Evolutionary conservation across 1,284 basidiomycete species (phyloP).

Genomic region (Pseudomicrostroma phylloplanum): DNA sequence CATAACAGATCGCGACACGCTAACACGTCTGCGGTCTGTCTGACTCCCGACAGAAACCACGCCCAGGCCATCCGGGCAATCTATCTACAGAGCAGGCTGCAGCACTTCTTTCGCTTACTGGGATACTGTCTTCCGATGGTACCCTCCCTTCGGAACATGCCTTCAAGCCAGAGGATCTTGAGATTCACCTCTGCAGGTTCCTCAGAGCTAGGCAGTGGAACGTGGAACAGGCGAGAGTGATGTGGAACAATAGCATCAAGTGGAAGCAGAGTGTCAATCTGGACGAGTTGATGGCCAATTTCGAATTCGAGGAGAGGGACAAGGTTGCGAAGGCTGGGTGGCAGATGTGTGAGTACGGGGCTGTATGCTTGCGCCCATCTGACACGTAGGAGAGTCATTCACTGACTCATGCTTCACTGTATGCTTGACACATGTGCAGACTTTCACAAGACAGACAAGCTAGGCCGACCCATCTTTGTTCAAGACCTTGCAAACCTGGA

Average conservation of each 20-base stretch:
- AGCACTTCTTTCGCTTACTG: constrained; percentile 17
- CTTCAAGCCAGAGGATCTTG: constrained; percentile 2
- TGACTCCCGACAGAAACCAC: constrained; percentile 11
- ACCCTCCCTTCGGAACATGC: not conserved
- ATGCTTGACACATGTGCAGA: constrained; percentile 11
- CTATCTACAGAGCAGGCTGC: constrained; percentile 26
- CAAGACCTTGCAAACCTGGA: constrained; percentile 45
- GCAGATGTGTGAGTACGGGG: constrained; percentile 30
- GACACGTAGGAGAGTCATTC: not conserved
- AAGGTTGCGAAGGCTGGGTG: constrained; percentile 37
- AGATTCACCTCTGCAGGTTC: constrained; percentile 22
- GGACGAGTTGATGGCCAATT: constrained; percentile 27
- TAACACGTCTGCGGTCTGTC: not conserved
- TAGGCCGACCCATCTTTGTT: constrained; percentile 46
- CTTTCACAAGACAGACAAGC: constrained; percentile 43
- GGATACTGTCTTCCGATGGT: constrained; percentile 1
- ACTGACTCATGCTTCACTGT: not conserved
- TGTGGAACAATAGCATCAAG: constrained; percentile 39
- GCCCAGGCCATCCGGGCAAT: constrained; percentile 42
- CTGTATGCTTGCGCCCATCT: not conserved
- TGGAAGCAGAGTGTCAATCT: constrained; percentile 40
- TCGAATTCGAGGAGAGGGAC: constrained; percentile 36
- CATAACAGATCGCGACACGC: not conserved
- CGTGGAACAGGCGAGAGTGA: constrained; percentile 26
- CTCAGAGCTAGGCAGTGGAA: constrained; percentile 42